Evolutionary conservation across 306 rosid species (phyloP), one percentile per base, ranked within the genome.

Genomic region (Hippophae rhamnoides): DNA sequence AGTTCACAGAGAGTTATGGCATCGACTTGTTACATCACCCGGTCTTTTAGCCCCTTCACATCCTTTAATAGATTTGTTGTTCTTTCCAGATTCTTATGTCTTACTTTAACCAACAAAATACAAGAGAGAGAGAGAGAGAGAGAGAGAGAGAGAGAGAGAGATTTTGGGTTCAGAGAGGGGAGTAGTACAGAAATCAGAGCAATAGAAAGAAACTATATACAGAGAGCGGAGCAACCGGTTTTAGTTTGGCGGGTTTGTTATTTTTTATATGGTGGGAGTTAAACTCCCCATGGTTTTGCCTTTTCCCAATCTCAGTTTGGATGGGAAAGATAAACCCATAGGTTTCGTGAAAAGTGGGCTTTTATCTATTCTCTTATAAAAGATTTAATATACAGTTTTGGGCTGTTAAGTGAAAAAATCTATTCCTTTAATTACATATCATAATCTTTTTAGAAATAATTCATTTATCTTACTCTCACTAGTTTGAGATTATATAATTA

Each of bases 251-350:
- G 27, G 80, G 87, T 84, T 74, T 76, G 61, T 81, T 46, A 5
- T 42, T 79, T 27, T 72, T 31, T 31, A 31, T 31, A 31, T 31
- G 38, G 3, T 31, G 6, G 82, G 57, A 69, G 65, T 68, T 71
- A 77, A 74, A 78, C 83, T 75, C 93, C 97, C 95, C 93, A 84
- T 84, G 87, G 97, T 89, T 76, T 89, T 86, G 73, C 41, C 12
- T 5, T 7, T 41, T 8, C 44, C 9, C 55, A 13, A 53, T 3
- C 42, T 26, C 52, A 50, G 56, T 49, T 73, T 75, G 61, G 65
- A 76, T 49, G 43, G 59, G 10, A 57, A 54, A 66, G 81, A 74
- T 60, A 70, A 57, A 72, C 76, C 61, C 79, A 78, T 73, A 78
- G 75, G 71, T 64, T 69, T 64, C 9, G n/a, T 54, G 38, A 31